Conservation (phyloP, 495 filamentous ascomycete genomes). For the Xylaria intraflava region DNA sequence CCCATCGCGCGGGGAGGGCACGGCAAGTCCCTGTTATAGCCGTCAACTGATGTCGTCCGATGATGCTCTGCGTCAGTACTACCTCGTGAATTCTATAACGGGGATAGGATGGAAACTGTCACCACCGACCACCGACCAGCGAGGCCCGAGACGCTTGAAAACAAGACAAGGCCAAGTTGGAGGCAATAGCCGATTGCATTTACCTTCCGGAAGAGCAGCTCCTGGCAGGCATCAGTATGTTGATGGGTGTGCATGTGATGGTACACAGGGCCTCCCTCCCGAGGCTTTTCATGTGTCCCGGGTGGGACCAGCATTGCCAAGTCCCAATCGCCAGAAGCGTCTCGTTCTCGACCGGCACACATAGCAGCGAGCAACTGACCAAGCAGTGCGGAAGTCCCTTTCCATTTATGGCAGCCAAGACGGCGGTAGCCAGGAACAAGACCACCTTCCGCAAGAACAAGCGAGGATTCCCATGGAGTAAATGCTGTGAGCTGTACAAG, state of each 20-base stretch:
- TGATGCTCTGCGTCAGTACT: background rate
- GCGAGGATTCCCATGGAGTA: background rate
- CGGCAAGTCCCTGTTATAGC: background rate
- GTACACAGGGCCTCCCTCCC: background rate
- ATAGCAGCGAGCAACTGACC: no score
- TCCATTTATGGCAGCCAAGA: background rate
- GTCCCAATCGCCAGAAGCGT: no score
- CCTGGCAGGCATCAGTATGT: background rate
- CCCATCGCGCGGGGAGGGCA: background rate
- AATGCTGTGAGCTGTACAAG: no score
- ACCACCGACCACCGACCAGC: no score
- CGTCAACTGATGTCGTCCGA: background rate
- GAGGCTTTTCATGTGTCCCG: background rate
- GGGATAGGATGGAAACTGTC: no score
- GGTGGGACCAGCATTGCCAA: no score
- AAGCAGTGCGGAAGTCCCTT: background rate
- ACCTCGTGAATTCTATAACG: no score
- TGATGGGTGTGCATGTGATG: conserved; percentile 5
- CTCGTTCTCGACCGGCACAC: no score
- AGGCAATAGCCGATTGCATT: background rate
- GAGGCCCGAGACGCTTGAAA: no score
- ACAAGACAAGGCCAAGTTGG: no score
- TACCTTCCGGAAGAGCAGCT: background rate
- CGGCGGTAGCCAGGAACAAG: background rate
- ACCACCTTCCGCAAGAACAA: background rate